A percentile compares a stretch with the other conserved stretches of the same genome.
phyloP scores from a whole-genome alignment of 441 rosid species.

The Populus hybrid region DNA sequence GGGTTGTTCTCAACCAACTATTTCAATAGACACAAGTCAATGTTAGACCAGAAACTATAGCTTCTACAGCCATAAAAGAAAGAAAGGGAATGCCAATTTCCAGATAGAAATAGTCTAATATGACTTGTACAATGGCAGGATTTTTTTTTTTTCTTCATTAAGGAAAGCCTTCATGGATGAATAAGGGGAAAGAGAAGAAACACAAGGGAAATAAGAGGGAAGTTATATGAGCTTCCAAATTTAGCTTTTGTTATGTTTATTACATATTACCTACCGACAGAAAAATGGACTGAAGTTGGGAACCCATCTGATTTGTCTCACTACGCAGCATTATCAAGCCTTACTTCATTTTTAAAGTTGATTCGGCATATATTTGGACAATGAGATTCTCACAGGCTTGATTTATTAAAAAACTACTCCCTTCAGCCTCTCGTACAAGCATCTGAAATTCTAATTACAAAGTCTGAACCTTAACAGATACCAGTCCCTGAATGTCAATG shows the following conservation, averaged over 20 bases:
- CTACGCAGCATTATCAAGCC: too few species aligned
- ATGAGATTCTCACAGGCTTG: background rate
- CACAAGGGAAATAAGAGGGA: background rate
- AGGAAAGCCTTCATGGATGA: background rate
- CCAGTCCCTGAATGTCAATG: background rate
- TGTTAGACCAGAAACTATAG: background rate
- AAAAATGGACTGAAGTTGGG: too few species aligned
- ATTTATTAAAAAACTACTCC: background rate
- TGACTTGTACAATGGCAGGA: background rate
- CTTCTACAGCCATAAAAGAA: background rate
- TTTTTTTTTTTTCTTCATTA: too few species aligned
- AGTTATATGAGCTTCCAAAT: background rate
- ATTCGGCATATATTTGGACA: background rate
- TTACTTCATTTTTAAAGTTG: background rate
- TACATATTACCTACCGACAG: too few species aligned
- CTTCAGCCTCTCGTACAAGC: background rate
- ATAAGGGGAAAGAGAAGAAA: background rate
- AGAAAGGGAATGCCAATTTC: background rate
- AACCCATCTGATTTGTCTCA: too few species aligned
- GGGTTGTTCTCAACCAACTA: constrained; percentile 62
- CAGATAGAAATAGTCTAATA: background rate
- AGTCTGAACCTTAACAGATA: background rate
- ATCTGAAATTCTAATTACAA: too few species aligned
- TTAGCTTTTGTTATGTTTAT: background rate
- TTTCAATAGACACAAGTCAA: constrained; percentile 6